phyloP scores from a whole-genome alignment of 2,329 filamentous ascomycete genomes.

The Ophiostoma sp. region DNA sequence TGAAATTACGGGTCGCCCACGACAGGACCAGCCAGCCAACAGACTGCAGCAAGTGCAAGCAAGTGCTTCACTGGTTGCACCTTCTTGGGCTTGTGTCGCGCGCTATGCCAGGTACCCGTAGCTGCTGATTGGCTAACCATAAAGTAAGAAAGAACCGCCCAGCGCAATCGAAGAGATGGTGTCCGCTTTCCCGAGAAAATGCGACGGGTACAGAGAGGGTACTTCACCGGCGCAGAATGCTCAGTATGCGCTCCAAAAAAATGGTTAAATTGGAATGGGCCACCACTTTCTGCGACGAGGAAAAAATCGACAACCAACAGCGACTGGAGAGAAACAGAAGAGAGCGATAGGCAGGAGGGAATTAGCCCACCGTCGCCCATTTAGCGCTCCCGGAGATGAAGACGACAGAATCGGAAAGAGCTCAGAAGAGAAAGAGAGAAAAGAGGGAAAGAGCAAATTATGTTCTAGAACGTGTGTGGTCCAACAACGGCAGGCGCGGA shows the following conservation, averaged over 20 bases:
- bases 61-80: neutral
- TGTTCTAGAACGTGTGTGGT: neutral
- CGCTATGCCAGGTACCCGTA: constrained; percentile 20
- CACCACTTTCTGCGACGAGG: neutral
- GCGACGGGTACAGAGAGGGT: neutral
- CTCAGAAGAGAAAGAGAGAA: neutral
- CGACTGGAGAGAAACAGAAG: neutral
- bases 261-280: constrained; percentile 9
- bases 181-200: neutral
- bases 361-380: neutral
- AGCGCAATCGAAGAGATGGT: neutral
- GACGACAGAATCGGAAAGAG: neutral
- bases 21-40: constrained; percentile 8
- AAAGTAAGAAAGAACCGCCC: neutral
- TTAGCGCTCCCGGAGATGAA: constrained; percentile 15
- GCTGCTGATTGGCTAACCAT: constrained; percentile 13
- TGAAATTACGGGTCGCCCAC: constrained; percentile 5
- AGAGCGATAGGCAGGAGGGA: neutral
- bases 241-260: neutral
- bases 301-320: neutral
- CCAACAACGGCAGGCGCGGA: neutral
- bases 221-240: neutral
- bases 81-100: constrained; percentile 7
- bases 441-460: neutral
- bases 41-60: neutral